A percentile compares a stretch with the other conserved stretches of the same genome.
Evolutionary conservation across 805 yeast species (phyloP).

Genomic region (Dipodascopsis tothii): DNA sequence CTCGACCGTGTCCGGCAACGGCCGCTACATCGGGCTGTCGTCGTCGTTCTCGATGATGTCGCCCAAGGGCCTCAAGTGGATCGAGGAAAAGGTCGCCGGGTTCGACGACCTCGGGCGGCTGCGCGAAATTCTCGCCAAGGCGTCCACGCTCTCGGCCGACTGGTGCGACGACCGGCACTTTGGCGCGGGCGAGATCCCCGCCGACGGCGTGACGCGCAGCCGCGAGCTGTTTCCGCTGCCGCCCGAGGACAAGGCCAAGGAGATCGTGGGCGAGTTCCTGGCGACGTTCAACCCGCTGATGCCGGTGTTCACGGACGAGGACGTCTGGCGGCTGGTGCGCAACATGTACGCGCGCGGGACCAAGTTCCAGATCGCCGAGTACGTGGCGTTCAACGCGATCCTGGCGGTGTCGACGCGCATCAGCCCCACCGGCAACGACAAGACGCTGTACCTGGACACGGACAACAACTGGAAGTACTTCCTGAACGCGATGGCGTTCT

Average conservation of each 20-base stretch:
- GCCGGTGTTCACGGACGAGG: conserved; percentile 12
- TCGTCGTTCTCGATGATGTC: conserved; percentile 21
- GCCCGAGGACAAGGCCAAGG: no score
- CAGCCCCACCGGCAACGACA: background rate
- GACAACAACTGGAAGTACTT: conserved; percentile 6
- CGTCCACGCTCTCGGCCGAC: no score
- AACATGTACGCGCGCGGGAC: conserved; percentile 6
- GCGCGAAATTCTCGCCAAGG: background rate
- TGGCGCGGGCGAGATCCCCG: no score
- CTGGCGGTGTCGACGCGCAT: conserved; percentile 7
- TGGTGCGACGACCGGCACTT: no score
- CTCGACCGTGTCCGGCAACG: background rate
- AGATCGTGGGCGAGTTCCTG: background rate
- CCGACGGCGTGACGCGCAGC: no score
- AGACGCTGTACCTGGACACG: background rate
- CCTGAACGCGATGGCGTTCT: conserved; percentile 11
- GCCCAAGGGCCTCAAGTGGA: conserved; percentile 23
- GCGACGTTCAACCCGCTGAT: background rate
- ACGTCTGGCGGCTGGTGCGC: conserved; percentile 5
- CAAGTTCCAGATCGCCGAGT: conserved; percentile 8
- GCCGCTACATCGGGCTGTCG: conserved; percentile 2
- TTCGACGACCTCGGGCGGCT: background rate
- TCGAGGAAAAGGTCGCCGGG: conserved; percentile 7
- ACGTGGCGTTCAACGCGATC: conserved; percentile 12
- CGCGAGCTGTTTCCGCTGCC: no score